A percentile compares a stretch with the other conserved stretches of the same genome.
These are phyloP conservation scores for Nemania sp. DNA, from an alignment of 2,329 filamentous ascomycete genomes.

Conservation along the genomic window DNA sequence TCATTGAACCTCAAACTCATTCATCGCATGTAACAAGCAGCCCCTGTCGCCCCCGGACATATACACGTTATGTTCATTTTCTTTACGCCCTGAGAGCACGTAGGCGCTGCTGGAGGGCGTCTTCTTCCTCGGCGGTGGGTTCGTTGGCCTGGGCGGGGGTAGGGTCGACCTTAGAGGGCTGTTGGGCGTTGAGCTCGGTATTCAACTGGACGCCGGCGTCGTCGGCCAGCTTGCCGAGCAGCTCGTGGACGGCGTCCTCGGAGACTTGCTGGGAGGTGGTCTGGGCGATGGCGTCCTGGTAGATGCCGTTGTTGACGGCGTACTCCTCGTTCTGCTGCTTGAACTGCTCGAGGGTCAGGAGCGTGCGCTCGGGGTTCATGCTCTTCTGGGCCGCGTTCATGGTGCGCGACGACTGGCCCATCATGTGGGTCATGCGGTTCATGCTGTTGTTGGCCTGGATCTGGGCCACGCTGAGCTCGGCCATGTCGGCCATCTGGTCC, in stretches of 20 bases:
- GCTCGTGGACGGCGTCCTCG: slow-evolving; percentile 82
- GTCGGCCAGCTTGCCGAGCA: slow-evolving; percentile 84
- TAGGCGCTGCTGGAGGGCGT: slow-evolving; percentile 67
- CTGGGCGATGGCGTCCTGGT: slow-evolving; percentile 81
- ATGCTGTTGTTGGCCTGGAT: slow-evolving; percentile 67
- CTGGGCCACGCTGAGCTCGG: slow-evolving; percentile 61
- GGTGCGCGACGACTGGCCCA: slow-evolving; percentile 61
- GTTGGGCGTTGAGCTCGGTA: slow-evolving; percentile 68
- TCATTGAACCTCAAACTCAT: no score
- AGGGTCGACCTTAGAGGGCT: slow-evolving; percentile 61
- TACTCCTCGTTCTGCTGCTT: slow-evolving; percentile 66
- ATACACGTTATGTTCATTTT: no score
- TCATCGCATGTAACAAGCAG: no score
- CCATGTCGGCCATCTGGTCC: slow-evolving; percentile 68
- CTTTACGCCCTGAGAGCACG: slow-evolving; percentile 56
- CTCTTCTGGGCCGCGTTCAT: slow-evolving; percentile 62
- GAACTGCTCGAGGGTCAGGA: slow-evolving; percentile 64
- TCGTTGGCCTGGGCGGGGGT: slow-evolving; percentile 55
- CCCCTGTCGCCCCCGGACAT: no score
- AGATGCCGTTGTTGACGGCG: slow-evolving; percentile 70
- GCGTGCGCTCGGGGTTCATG: slow-evolving; percentile 63
- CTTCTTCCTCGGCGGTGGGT: slow-evolving; percentile 77
- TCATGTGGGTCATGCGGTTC: slow-evolving; percentile 68
- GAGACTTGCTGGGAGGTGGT: slow-evolving; percentile 73
- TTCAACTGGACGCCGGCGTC: slow-evolving; percentile 83